Conservation (phyloP, 306 rosid genomes). For the Benincasa hispida region DNA sequence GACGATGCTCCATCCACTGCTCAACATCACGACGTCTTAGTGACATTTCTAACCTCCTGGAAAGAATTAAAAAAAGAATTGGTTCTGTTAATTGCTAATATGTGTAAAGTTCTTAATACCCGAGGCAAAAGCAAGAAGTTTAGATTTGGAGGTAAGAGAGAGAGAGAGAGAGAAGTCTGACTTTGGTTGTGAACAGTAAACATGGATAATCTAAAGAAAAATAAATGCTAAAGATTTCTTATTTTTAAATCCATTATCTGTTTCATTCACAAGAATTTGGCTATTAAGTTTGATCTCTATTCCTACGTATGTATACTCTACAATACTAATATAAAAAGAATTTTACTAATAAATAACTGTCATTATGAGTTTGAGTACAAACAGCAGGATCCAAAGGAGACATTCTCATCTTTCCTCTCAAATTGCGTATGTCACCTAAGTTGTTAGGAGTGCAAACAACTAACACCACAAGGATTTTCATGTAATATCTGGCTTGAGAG, state of each 20-base stretch:
- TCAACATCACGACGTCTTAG: slow-evolving; percentile 73
- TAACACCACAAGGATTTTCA: background rate
- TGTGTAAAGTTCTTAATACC: background rate
- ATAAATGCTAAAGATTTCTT: background rate
- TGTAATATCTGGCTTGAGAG: background rate
- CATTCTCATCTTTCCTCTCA: background rate
- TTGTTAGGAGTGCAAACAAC: background rate
- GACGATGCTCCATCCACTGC: slow-evolving; percentile 90
- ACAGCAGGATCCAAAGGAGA: background rate
- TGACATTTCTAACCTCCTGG: slow-evolving; percentile 73
- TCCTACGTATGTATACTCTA: background rate
- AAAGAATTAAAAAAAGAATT: background rate
- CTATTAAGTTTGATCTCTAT: background rate
- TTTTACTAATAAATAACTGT: background rate
- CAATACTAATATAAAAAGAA: background rate
- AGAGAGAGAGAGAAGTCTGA: background rate
- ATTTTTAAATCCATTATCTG: background rate
- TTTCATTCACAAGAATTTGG: background rate
- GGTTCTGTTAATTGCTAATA: background rate
- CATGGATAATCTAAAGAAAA: background rate
- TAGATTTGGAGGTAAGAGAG: background rate
- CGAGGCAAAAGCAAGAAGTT: background rate
- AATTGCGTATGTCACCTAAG: background rate
- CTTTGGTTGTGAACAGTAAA: background rate
- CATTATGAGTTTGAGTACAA: background rate